Conservation (phyloP, 176 grass and related monocot genomes). For the Pontederia crassipes region DNA sequence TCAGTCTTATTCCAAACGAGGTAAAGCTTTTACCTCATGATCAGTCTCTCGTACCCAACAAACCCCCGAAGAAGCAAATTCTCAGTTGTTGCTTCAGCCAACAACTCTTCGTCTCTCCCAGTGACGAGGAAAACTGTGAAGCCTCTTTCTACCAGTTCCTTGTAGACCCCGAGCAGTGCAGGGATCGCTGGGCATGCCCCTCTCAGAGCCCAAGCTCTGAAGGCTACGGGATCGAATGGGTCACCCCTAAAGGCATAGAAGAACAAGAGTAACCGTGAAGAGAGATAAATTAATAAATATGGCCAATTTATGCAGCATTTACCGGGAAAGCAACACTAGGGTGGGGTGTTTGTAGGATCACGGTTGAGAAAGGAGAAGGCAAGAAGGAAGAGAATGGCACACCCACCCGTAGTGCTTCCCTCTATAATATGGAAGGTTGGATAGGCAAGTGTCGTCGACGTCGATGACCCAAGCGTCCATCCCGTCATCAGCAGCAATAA, state of each 20-base stretch:
- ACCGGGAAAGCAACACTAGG: background rate
- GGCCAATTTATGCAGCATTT: too few relatives aligned
- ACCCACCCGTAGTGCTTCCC: constrained; percentile 66
- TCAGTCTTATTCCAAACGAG: too few relatives aligned
- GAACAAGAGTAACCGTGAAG: background rate
- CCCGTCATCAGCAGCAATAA: constrained; percentile 35
- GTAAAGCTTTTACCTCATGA: constrained; percentile 50
- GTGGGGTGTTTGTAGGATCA: too few relatives aligned
- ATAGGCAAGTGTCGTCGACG: constrained; percentile 90
- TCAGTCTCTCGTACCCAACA: constrained; percentile 58
- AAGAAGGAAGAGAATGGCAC: too few relatives aligned
- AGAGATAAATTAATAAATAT: background rate
- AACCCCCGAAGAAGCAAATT: constrained; percentile 58
- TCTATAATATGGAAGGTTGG: constrained; percentile 73
- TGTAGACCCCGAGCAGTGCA: constrained; percentile 36
- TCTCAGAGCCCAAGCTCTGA: constrained; percentile 50
- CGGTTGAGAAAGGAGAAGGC: too few relatives aligned
- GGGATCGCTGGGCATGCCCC: constrained; percentile 47
- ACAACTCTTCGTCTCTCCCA: constrained; percentile 52
- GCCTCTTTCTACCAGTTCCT: constrained; percentile 33
- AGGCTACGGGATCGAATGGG: constrained; percentile 51
- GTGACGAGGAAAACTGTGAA: constrained; percentile 79
- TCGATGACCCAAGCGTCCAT: constrained; percentile 87
- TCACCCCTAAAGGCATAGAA: constrained; percentile 24
- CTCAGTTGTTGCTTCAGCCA: constrained; percentile 33